A percentile compares a stretch with the other conserved stretches of the same genome.
Evolutionary conservation across 257 asterid species (phyloP).

Genomic region (Anisodus tanguticus): DNA sequence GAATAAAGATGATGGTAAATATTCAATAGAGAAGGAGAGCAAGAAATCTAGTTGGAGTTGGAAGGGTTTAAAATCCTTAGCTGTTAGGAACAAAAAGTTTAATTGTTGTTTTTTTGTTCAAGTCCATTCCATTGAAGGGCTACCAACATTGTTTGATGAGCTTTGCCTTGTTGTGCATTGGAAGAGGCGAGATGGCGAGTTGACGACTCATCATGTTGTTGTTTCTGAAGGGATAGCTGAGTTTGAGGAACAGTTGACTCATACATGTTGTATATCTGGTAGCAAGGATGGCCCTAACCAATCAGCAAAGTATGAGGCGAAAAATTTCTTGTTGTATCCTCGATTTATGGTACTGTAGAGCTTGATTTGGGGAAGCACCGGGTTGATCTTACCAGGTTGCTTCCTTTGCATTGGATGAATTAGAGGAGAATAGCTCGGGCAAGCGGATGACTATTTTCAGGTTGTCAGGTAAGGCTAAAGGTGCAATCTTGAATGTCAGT

Average conservation of each 20-base stretch:
- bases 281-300: conserved; percentile 77
- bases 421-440: conserved; percentile 85
- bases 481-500: conserved; percentile 77
- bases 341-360: conserved; percentile 70
- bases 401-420: conserved; percentile 81
- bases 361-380: conserved; percentile 90
- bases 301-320: conserved; percentile 85
- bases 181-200: conserved; percentile 82
- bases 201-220: conserved; percentile 59
- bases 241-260: conserved; percentile 75
- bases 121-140: conserved; percentile 78
- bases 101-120: conserved; percentile 71
- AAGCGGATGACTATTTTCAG: conserved; percentile 92
- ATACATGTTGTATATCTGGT: conserved; percentile 76
- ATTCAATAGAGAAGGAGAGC: conserved; percentile 56
- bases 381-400: conserved; percentile 87
- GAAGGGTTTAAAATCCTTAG: conserved; percentile 79
- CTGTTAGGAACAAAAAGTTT: conserved; percentile 70
- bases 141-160: conserved; percentile 62
- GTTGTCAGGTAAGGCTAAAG: conserved; percentile 81
- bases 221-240: conserved; percentile 70
- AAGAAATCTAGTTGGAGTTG: conserved; percentile 93
- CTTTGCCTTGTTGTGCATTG: conserved; percentile 75
- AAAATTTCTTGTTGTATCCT: conserved; percentile 74
- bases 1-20: conserved; percentile 45